Conservation (phyloP, 2,329 filamentous ascomycete genomes). For the Fusarium transvaalense region DNA sequence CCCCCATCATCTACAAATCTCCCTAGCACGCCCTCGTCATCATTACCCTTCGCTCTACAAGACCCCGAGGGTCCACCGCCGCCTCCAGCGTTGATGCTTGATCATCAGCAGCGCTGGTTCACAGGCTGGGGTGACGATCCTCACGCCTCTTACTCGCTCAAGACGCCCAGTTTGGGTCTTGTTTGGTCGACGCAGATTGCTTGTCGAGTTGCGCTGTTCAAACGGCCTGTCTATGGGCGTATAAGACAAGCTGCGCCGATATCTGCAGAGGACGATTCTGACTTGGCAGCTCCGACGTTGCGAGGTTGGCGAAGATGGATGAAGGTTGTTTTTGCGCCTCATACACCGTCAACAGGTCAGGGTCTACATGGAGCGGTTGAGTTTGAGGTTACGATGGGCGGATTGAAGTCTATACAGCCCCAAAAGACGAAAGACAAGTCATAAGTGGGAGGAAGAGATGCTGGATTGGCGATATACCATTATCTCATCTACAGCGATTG, state of each 20-base stretch:
- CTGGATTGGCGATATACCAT: not conserved
- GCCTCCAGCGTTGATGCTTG: slow-evolving; percentile 74
- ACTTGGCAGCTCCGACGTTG: slow-evolving; percentile 61
- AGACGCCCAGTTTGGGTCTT: slow-evolving; percentile 88
- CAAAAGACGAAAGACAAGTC: slow-evolving; percentile 17
- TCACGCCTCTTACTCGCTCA: slow-evolving; percentile 64
- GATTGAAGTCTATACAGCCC: slow-evolving; percentile 59
- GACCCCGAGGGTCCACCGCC: slow-evolving; percentile 51
- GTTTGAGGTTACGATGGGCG: slow-evolving; percentile 81
- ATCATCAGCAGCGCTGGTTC: slow-evolving; percentile 95
- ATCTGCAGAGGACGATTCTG: slow-evolving; percentile 56
- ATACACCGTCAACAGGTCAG: slow-evolving; percentile 68
- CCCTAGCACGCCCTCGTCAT: slow-evolving; percentile 56
- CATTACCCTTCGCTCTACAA: slow-evolving; percentile 52
- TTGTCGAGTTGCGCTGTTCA: slow-evolving; percentile 83
- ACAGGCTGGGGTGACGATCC: slow-evolving; percentile 90
- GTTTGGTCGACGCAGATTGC: slow-evolving; percentile 93
- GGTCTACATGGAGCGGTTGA: slow-evolving; percentile 68
- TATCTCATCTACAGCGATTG: not conserved
- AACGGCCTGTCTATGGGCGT: slow-evolving; percentile 69
- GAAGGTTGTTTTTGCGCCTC: slow-evolving; percentile 91
- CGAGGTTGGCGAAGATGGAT: slow-evolving; percentile 79
- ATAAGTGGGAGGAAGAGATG: not conserved
- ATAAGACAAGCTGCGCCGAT: slow-evolving; percentile 53
- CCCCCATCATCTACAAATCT: slow-evolving; percentile 49